Percentiles rank a stretch among this genome's conserved stretches.
Evolutionary conservation across 345 rosid genomes (phyloP).

Genomic region (Bruguiera sexangula): DNA sequence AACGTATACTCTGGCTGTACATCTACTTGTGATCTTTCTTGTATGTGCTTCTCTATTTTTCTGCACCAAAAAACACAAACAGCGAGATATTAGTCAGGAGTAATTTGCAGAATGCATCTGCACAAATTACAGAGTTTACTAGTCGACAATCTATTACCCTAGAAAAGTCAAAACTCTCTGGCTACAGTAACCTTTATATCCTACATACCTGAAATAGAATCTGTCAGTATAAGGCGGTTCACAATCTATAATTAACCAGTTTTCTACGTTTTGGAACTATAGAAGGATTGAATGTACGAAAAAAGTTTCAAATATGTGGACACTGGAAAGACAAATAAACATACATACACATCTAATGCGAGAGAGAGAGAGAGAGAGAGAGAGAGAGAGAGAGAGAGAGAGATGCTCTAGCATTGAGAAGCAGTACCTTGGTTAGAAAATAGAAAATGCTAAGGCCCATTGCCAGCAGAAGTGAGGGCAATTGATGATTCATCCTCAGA

Average conservation of each 20-base stretch:
- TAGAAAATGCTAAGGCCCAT: conserved; percentile 31
- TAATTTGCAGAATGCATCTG: background rate
- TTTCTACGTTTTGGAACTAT: background rate
- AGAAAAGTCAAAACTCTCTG: conserved; percentile 22
- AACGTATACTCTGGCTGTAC: conserved; percentile 55
- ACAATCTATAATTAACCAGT: background rate
- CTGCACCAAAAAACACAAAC: conserved; percentile 38
- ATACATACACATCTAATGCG: too few species aligned
- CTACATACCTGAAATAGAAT: conserved; percentile 26
- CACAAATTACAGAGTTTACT: too few species aligned
- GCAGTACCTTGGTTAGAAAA: conserved; percentile 19
- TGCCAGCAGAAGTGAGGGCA: conserved; percentile 25
- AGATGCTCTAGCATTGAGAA: background rate
- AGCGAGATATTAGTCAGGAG: conserved; percentile 6
- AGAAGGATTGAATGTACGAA: background rate
- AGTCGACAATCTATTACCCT: conserved; percentile 21
- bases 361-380: too few species aligned
- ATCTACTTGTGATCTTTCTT: conserved; percentile 51
- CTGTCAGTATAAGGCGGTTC: background rate
- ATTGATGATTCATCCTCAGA: conserved; percentile 34
- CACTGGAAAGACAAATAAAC: too few species aligned
- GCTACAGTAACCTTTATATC: conserved; percentile 39
- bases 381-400: too few species aligned
- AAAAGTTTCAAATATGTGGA: too few species aligned
- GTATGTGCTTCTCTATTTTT: conserved; percentile 62